Conservation (phyloP, 2,329 filamentous ascomycete genomes). For the Stylonectria norvegica region DNA sequence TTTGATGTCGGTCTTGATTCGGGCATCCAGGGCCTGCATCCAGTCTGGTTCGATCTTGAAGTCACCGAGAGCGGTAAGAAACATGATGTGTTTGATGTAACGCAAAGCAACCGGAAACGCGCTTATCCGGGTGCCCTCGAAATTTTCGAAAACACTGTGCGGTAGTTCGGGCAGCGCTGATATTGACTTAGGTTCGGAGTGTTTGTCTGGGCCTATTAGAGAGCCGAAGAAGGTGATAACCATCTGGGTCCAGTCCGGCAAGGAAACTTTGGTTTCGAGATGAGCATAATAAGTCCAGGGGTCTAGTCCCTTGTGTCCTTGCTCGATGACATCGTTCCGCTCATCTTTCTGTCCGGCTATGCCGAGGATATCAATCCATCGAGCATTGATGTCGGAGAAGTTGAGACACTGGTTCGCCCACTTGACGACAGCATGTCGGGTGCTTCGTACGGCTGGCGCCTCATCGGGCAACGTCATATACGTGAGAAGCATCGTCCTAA, state of each 20-base stretch:
- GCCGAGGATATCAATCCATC: conserved; percentile 87
- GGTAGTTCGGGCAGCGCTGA: conserved; percentile 7
- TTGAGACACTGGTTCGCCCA: conserved; percentile 87
- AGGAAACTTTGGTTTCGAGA: conserved; percentile 36
- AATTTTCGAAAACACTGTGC: conserved; percentile 42
- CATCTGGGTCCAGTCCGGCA: conserved; percentile 53
- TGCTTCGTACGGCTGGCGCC: conserved; percentile 61
- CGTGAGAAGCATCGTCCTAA: conserved; percentile 58
- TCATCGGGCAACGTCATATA: conserved; percentile 59
- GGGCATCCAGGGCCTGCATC: conserved; percentile 73
- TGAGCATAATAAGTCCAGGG: conserved; percentile 52
- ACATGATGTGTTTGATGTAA: conserved; percentile 59
- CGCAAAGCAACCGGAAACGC: conserved; percentile 67
- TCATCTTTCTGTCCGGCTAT: conserved; percentile 64
- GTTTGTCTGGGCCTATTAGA: conserved; percentile 29
- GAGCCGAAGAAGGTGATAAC: conserved; percentile 47
- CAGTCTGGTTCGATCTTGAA: conserved; percentile 72
- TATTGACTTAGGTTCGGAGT: conserved; percentile 35
- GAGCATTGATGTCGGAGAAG: conserved; percentile 72
- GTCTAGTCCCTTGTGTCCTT: conserved; percentile 84
- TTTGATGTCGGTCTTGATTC: conserved; percentile 66
- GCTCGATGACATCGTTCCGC: conserved; percentile 80
- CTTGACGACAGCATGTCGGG: conserved; percentile 77
- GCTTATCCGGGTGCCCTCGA: conserved; percentile 42
- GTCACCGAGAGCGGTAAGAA: conserved; percentile 47